phyloP scores from a whole-genome alignment of 192 early-diverging fungal genomes.

The Gamsiella multidivaricata region DNA sequence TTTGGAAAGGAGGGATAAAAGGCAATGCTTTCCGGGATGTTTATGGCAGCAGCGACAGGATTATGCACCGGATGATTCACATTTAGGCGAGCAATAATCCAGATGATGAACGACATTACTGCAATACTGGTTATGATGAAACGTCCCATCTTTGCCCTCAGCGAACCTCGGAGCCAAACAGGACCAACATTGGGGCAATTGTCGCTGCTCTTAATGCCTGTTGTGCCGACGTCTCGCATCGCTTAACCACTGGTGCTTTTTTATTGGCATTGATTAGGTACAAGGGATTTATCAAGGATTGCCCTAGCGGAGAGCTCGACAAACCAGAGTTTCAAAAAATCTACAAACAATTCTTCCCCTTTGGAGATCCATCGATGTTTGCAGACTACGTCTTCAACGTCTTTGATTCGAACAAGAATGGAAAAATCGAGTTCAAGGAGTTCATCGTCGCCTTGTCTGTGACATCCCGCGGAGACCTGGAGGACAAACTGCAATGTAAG shows the following conservation, averaged over 20 bases:
- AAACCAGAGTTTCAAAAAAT: constrained; percentile 89
- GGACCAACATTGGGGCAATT: not conserved
- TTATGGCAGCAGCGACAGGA: no score
- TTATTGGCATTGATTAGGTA: constrained; percentile 65
- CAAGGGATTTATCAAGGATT: constrained; percentile 95
- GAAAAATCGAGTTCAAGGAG: constrained; percentile 91
- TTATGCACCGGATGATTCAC: no score
- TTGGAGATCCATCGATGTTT: constrained; percentile 91
- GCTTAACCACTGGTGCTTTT: no score
- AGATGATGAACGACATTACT: no score
- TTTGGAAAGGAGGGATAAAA: no score
- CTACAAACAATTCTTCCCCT: constrained; percentile 98
- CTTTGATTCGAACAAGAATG: constrained; percentile 92
- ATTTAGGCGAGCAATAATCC: no score
- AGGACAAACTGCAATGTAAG: constrained; percentile 89
- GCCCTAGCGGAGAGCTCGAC: constrained; percentile 86
- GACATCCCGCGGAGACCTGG: constrained; percentile 82
- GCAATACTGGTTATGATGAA: no score
- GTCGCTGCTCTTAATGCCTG: no score
- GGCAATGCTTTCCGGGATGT: no score
- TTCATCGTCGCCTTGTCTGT: constrained; percentile 89
- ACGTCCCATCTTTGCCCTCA: no score
- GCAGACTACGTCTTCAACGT: constrained; percentile 93
- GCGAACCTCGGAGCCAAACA: no score
- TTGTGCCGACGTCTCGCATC: no score